A percentile compares a stretch with the other conserved stretches of the same genome.
Evolutionary conservation across 305 asterid genomes (phyloP).

Genomic region (Plantago coronopus): DNA sequence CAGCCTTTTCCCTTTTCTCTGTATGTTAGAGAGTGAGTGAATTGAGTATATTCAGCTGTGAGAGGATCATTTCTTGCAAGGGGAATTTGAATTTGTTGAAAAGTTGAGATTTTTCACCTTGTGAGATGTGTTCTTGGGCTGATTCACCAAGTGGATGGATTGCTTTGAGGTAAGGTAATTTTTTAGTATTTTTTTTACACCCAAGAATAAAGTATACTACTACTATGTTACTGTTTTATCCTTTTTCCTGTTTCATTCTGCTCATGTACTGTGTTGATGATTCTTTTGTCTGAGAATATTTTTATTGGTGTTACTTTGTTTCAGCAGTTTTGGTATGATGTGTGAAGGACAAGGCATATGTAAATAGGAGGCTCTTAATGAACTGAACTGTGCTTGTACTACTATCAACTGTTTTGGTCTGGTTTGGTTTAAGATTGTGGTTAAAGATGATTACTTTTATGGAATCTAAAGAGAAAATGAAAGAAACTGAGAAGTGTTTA

Average conservation of each 20-base stretch:
- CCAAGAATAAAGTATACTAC: too few relatives aligned
- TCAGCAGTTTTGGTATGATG: slow-evolving; percentile 31
- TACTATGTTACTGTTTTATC: slow-evolving; percentile 9
- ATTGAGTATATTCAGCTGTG: neutral
- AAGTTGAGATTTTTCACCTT: neutral
- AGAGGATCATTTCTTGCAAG: slow-evolving; percentile 4
- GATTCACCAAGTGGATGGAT: slow-evolving; percentile 36
- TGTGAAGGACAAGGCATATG: slow-evolving; percentile 17
- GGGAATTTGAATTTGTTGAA: neutral
- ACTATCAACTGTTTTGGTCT: slow-evolving; percentile 4
- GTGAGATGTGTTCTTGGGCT: neutral
- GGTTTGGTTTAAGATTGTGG: neutral
- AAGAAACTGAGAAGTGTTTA: slow-evolving; percentile 42
- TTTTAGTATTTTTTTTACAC: too few relatives aligned
- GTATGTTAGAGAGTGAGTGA: slow-evolving; percentile 22
- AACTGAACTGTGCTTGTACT: slow-evolving; percentile 22
- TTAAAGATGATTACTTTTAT: slow-evolving; percentile 48
- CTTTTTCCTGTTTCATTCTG: slow-evolving; percentile 2
- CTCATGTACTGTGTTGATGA: neutral
- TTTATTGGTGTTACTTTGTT: slow-evolving; percentile 25
- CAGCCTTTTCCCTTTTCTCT: slow-evolving; percentile 17
- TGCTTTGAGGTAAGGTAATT: slow-evolving; percentile 32
- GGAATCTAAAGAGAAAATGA: slow-evolving; percentile 39
- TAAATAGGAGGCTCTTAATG: slow-evolving; percentile 15
- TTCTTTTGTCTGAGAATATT: slow-evolving; percentile 7